Percentiles rank a stretch among this genome's conserved stretches.
phyloP scores from a whole-genome alignment of 1,139 yeast genomes.

The Blastobotrys elegans region DNA sequence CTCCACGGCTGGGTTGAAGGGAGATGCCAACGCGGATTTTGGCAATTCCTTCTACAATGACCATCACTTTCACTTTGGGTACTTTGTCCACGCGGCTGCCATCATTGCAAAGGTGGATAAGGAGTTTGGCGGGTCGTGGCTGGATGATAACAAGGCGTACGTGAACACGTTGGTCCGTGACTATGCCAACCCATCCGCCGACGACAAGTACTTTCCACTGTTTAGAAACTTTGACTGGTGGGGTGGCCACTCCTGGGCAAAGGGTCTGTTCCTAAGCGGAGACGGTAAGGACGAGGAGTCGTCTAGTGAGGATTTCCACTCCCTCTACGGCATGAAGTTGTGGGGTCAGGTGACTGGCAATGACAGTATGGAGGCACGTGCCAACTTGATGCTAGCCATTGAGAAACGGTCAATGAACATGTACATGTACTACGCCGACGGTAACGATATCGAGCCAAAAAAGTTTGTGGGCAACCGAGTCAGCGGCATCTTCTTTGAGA shows the following conservation, averaged over 20 bases:
- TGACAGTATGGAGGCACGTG: conserved; percentile 58
- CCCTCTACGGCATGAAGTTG: conserved; percentile 66
- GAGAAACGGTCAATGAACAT: conserved; percentile 54
- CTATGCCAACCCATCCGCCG: conserved; percentile 59
- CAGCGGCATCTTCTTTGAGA: conserved; percentile 68
- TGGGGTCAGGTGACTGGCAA: conserved; percentile 69
- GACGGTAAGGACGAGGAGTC: conserved; percentile 78
- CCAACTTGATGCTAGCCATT: conserved; percentile 62
- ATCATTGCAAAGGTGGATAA: conserved; percentile 56
- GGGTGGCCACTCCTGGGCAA: conserved; percentile 78
- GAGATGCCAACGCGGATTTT: conserved; percentile 49
- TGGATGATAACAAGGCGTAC: conserved; percentile 52
- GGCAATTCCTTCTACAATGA: conserved; percentile 65
- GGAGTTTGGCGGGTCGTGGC: conserved; percentile 59
- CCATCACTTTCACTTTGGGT: conserved; percentile 72
- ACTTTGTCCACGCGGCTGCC: conserved; percentile 67
- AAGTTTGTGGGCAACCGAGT: conserved; percentile 57
- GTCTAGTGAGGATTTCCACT: conserved; percentile 64
- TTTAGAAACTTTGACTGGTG: conserved; percentile 73
- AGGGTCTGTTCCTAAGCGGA: conserved; percentile 58
- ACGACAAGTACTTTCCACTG: conserved; percentile 60
- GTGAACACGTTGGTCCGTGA: conserved; percentile 60
- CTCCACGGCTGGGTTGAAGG: conserved; percentile 42
- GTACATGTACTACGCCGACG: conserved; percentile 52
- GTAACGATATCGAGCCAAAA: conserved; percentile 40